Conservation (phyloP, 176 grass and related monocot genomes). For the Lolium multiflorum region DNA sequence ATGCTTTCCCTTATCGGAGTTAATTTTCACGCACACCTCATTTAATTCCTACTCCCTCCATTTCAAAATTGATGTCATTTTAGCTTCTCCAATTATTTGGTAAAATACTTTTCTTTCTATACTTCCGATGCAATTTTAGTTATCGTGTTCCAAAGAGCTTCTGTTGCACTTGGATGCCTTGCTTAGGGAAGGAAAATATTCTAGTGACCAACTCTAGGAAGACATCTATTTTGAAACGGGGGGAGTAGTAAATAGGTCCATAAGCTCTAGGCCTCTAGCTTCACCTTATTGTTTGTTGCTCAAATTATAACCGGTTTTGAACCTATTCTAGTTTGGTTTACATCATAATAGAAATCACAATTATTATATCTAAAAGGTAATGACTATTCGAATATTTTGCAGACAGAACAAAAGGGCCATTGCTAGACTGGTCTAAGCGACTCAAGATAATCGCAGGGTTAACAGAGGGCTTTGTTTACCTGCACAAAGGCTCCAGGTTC, state of each 20-base stretch:
- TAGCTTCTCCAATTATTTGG: not conserved
- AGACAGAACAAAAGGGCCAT: conserved; percentile 14
- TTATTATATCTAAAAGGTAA: not conserved
- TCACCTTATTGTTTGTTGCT: not conserved
- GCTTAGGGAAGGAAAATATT: not conserved
- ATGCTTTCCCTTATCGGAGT: not conserved
- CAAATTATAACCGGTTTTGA: not conserved
- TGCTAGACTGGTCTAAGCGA: conserved; percentile 40
- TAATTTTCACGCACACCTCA: not conserved
- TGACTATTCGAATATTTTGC: not conserved
- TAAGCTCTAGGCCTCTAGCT: not conserved
- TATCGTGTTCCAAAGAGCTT: not conserved
- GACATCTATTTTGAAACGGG: not conserved
- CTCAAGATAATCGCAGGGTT: conserved; percentile 52
- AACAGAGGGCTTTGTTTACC: conserved; percentile 50
- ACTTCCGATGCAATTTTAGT: not conserved
- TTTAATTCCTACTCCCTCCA: not conserved
- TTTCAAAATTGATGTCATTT: not conserved
- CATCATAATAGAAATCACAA: not conserved
- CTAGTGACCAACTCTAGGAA: too few relatives aligned
- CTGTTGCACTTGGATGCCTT: not conserved
- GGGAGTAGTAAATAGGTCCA: not conserved
- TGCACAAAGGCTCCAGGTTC: conserved; percentile 43
- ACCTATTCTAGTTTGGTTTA: conserved; percentile 12
- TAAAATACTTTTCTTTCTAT: not conserved